Percentiles rank a stretch among this genome's conserved stretches.
phyloP scores from a whole-genome alignment of 345 rosid genomes.

The Brassica nigra region DNA sequence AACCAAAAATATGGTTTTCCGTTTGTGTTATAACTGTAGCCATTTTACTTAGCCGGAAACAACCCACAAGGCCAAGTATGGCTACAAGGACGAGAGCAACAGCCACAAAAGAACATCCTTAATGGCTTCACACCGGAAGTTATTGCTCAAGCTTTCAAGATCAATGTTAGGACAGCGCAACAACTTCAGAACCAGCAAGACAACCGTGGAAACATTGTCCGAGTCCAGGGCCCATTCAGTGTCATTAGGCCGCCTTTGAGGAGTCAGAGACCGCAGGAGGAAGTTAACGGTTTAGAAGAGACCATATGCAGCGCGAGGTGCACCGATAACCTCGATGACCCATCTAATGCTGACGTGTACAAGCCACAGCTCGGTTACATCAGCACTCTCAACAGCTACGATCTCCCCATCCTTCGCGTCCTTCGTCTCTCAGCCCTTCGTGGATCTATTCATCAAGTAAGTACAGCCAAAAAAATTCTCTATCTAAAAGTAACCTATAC shows the following conservation, averaged over 20 bases:
- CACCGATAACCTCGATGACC: conserved; percentile 49
- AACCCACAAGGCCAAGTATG: conserved; percentile 46
- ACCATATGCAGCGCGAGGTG: conserved; percentile 53
- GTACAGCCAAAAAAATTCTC: background rate
- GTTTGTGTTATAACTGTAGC: conserved; percentile 29
- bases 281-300: conserved; percentile 60
- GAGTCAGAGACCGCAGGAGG: conserved; percentile 20
- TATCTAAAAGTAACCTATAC: background rate
- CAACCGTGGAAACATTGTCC: conserved; percentile 58
- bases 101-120: conserved; percentile 41
- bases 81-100: conserved; percentile 22
- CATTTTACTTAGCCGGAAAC: conserved; percentile 66
- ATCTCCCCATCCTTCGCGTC: conserved; percentile 55
- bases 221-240: conserved; percentile 44
- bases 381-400: conserved; percentile 53
- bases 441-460: conserved; percentile 49
- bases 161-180: conserved; percentile 40
- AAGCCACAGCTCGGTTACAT: conserved; percentile 64
- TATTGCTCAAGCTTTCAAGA: conserved; percentile 56
- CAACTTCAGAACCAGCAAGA: conserved; percentile 49
- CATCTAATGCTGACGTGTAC: conserved; percentile 55
- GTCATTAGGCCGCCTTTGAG: conserved; percentile 51
- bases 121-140: conserved; percentile 46
- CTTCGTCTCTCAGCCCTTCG: conserved; percentile 64
- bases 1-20: background rate